Conservation (phyloP, 768 basidiomycete species). For the Kwoniella newhampshirensis region DNA sequence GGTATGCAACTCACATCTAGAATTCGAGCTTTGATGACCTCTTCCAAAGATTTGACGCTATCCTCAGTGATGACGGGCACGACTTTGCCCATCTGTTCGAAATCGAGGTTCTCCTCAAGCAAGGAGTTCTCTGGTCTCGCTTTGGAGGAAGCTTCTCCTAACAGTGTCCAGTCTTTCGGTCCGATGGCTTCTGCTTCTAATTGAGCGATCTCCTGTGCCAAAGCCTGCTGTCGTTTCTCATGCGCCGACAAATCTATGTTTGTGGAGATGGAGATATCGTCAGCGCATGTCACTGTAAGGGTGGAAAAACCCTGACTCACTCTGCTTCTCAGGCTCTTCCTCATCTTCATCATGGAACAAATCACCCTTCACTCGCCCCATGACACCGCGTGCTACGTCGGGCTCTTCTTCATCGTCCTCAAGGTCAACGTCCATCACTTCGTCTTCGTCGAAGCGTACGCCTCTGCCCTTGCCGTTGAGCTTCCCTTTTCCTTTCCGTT, state of each 20-base stretch:
- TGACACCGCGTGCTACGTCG: conserved; percentile 56
- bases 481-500: conserved; percentile 21
- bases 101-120: conserved; percentile 91
- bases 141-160: conserved; percentile 83
- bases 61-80: conserved; percentile 90
- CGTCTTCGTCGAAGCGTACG: conserved; percentile 23
- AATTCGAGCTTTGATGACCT: conserved; percentile 84
- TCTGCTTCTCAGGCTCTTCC: conserved; percentile 46
- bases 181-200: conserved; percentile 85
- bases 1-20: conserved; percentile 60
- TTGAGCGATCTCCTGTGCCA: conserved; percentile 73
- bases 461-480: conserved; percentile 34
- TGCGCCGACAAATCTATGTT: conserved; percentile 71
- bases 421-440: conserved; percentile 25
- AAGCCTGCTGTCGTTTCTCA: conserved; percentile 70
- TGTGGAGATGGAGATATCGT: conserved; percentile 23
- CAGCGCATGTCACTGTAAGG: conserved; percentile 5
- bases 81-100: conserved; percentile 81
- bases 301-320: conserved; percentile 23
- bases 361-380: conserved; percentile 72
- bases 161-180: conserved; percentile 85
- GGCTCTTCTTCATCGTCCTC: conserved; percentile 37
- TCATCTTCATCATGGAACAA: conserved; percentile 62
- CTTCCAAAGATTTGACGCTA: conserved; percentile 75
- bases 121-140: conserved; percentile 85